phyloP scores from a whole-genome alignment of 306 rosid genomes.

The Casuarina cunninghamiana region DNA sequence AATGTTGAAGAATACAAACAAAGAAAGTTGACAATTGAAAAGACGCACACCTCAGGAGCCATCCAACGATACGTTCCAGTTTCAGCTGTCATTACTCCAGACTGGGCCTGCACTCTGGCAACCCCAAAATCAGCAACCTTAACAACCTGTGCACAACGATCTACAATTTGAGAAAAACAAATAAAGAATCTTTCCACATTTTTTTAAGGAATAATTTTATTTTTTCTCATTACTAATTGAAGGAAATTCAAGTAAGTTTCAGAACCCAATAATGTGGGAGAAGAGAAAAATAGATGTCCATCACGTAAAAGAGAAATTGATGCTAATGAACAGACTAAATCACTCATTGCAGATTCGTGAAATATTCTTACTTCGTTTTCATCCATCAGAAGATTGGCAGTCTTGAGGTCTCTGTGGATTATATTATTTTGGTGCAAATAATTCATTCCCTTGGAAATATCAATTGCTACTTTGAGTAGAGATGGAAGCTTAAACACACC shows the following conservation, averaged over 20 bases:
- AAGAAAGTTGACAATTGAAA: conserved; percentile 3
- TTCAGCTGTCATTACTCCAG: conserved; percentile 99
- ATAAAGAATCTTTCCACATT: conserved; percentile 22
- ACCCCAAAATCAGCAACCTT: conserved; percentile 99
- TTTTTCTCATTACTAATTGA: conserved; percentile 13
- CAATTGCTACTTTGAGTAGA: conserved; percentile 89
- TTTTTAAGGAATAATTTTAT: background rate
- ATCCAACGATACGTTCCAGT: conserved; percentile 99
- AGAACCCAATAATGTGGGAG: conserved; percentile 2
- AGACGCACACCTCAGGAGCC: conserved; percentile 92
- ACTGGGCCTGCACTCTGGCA: conserved; percentile 92
- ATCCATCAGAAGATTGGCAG: conserved; percentile 99
- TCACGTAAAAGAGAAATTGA: conserved; percentile 8
- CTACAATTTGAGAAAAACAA: conserved; percentile 25
- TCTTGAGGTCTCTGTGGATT: conserved; percentile 99
- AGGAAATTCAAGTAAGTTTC: background rate
- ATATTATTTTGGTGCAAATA: conserved; percentile 97
- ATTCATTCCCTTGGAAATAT: conserved; percentile 95
- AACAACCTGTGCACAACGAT: conserved; percentile 63
- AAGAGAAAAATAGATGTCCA: background rate
- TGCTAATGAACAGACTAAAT: conserved; percentile 16
- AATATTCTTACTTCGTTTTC: conserved; percentile 79
- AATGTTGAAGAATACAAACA: conserved; percentile 6
- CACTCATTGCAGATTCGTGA: conserved; percentile 25
- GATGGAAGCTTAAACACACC: conserved; percentile 90